Evolutionary conservation across 2,329 filamentous ascomycete species (phyloP).

Genomic region (Delphinella strobiligena): DNA sequence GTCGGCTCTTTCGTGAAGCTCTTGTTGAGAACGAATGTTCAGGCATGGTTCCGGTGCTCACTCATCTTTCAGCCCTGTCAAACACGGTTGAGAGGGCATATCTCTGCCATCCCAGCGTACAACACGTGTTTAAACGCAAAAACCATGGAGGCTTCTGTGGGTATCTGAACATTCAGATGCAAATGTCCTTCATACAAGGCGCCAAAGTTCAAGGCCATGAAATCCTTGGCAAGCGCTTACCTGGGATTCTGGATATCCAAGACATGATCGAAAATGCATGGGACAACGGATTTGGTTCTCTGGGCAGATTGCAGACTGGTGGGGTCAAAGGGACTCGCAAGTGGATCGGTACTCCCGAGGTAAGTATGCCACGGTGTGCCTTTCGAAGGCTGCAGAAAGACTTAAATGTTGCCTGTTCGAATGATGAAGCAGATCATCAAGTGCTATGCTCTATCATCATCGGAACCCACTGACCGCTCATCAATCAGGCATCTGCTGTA

Average conservation of each 20-base stretch:
- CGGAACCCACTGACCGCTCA: too few relatives aligned
- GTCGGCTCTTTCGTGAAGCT: constrained; percentile 28
- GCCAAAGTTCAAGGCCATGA: constrained; percentile 44
- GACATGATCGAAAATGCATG: constrained; percentile 78
- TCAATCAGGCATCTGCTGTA: constrained; percentile 18
- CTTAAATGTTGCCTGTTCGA: too few relatives aligned
- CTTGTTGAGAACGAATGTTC: constrained; percentile 27
- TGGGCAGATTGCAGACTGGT: constrained; percentile 67
- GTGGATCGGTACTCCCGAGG: constrained; percentile 87
- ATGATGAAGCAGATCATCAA: too few relatives aligned
- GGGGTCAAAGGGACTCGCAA: constrained; percentile 76
- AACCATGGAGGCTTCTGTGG: constrained; percentile 75
- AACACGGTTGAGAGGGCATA: constrained; percentile 56
- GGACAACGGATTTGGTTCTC: constrained; percentile 68
- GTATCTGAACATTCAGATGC: constrained; percentile 90
- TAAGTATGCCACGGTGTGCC: not conserved
- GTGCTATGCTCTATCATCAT: constrained; percentile 39
- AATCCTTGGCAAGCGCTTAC: constrained; percentile 48
- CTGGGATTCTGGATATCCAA: constrained; percentile 69
- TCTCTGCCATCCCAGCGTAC: constrained; percentile 60
- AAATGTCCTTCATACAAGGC: constrained; percentile 61
- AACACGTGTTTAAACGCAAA: constrained; percentile 69
- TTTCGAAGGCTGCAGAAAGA: too few relatives aligned
- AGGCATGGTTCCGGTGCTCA: constrained; percentile 30
- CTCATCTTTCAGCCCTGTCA: constrained; percentile 43